phyloP scores from a whole-genome alignment of 2,329 filamentous ascomycete species.

The Talaromyces sp. region DNA sequence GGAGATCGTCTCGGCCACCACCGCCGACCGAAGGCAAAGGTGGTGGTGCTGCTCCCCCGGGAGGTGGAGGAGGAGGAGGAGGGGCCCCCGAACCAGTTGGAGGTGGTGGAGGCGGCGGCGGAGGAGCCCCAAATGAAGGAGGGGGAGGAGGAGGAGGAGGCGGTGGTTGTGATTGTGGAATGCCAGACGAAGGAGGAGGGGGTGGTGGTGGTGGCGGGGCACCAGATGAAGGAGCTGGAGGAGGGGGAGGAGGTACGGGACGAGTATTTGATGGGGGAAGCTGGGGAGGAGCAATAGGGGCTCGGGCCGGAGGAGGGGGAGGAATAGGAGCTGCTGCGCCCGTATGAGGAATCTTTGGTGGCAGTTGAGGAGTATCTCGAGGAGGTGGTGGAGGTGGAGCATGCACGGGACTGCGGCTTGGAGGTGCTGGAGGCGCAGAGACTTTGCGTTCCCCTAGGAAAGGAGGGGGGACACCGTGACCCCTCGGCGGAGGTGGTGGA shows the following conservation, averaged over 20 bases:
- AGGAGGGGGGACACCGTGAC: slow-evolving; percentile 52
- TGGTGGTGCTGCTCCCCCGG: slow-evolving; percentile 38
- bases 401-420: slow-evolving; percentile 57
- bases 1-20: slow-evolving; percentile 40
- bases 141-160: slow-evolving; percentile 54
- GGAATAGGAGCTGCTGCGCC: slow-evolving; percentile 34
- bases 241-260: slow-evolving; percentile 26
- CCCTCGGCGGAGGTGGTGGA: slow-evolving; percentile 64
- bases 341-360: slow-evolving; percentile 39
- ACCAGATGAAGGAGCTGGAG: slow-evolving; percentile 23
- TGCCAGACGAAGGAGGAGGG: slow-evolving; percentile 36
- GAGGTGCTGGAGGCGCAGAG: slow-evolving; percentile 65
- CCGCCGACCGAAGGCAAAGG: slow-evolving; percentile 40
- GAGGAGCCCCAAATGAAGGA: slow-evolving; percentile 46
- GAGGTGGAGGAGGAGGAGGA: slow-evolving; percentile 42
- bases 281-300: slow-evolving; percentile 37
- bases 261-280: slow-evolving; percentile 31
- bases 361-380: slow-evolving; percentile 40
- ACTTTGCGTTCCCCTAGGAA: slow-evolving; percentile 63
- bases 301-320: slow-evolving; percentile 47
- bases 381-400: slow-evolving; percentile 64
- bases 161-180: slow-evolving; percentile 35
- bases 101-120: slow-evolving; percentile 35
- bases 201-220: slow-evolving; percentile 41
- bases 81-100: slow-evolving; percentile 29